phyloP scores from a whole-genome alignment of 2,329 filamentous ascomycete species.

The Nannizzia gypsea region DNA sequence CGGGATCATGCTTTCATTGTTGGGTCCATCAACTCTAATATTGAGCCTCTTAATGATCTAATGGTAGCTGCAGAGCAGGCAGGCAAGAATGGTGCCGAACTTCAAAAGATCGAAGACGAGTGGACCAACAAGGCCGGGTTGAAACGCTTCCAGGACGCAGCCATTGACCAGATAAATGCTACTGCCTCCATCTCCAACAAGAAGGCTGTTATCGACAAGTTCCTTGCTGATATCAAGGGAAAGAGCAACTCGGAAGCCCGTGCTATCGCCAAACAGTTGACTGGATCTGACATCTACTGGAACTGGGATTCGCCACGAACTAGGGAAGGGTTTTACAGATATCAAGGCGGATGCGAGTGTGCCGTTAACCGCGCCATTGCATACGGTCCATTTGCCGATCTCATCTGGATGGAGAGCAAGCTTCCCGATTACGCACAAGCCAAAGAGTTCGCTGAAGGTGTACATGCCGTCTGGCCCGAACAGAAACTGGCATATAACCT shows the following conservation, averaged over 20 bases:
- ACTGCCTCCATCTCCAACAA: constrained; percentile 54
- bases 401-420: constrained; percentile 99
- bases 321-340: constrained; percentile 87
- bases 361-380: constrained; percentile 82
- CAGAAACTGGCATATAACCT: constrained; percentile 99
- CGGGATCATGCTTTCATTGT: constrained; percentile 92
- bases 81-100: constrained; percentile 66
- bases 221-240: constrained; percentile 56
- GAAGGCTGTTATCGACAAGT: constrained; percentile 53
- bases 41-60: constrained; percentile 77
- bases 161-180: constrained; percentile 66
- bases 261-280: constrained; percentile 62
- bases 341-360: constrained; percentile 82
- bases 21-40: constrained; percentile 71
- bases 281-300: constrained; percentile 74
- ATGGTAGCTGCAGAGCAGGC: constrained; percentile 75
- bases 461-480: constrained; percentile 89
- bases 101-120: constrained; percentile 84
- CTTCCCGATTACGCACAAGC: constrained; percentile 85
- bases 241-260: constrained; percentile 78
- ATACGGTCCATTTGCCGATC: constrained; percentile 84
- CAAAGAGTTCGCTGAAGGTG: constrained; percentile 81
- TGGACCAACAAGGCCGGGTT: constrained; percentile 72
- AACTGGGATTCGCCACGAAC: constrained; percentile 93
- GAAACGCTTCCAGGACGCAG: constrained; percentile 83